Evolutionary conservation across 805 yeast species (phyloP).

Genomic region (Kodamaea neixiangensis): DNA sequence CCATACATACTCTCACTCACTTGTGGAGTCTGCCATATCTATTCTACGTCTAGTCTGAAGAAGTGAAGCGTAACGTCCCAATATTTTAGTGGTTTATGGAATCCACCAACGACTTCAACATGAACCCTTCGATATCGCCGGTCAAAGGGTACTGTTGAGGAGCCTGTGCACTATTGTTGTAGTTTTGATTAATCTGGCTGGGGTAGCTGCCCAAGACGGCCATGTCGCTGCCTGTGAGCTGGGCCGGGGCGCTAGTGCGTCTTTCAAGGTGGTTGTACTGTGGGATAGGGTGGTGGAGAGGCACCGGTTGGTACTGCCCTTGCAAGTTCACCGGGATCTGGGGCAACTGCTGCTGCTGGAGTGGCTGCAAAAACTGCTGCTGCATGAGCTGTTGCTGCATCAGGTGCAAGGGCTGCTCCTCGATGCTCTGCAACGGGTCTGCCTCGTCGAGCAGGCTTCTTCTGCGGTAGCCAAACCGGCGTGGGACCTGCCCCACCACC

Average conservation of each 20-base stretch:
- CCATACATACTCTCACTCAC: neutral
- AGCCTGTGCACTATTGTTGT: neutral
- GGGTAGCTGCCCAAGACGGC: neutral
- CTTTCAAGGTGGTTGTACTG: constrained; percentile 4
- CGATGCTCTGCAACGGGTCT: constrained; percentile 9
- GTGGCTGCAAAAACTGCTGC: constrained; percentile 2
- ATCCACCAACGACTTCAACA: constrained; percentile 43
- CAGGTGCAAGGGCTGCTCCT: constrained; percentile 1
- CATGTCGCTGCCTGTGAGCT: neutral
- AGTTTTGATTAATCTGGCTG: neutral
- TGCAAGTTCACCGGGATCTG: neutral
- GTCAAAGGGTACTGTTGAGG: constrained; percentile 5
- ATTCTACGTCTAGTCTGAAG: constrained; percentile 4
- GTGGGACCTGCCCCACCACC: constrained; percentile 10
- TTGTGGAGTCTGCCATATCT: neutral
- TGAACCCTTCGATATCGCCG: constrained; percentile 25
- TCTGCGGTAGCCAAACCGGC: neutral
- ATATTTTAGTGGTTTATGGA: constrained; percentile 34
- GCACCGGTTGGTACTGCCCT: neutral
- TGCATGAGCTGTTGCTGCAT: neutral
- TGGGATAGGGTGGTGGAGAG: neutral
- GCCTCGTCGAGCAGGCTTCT: constrained; percentile 9
- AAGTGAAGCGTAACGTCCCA: neutral
- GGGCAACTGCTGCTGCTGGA: neutral
- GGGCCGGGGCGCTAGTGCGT: constrained; percentile 6